These are phyloP conservation scores for Penicillium simplicissimum DNA, from an alignment of 495 filamentous ascomycete species.

Conservation along the genomic window DNA sequence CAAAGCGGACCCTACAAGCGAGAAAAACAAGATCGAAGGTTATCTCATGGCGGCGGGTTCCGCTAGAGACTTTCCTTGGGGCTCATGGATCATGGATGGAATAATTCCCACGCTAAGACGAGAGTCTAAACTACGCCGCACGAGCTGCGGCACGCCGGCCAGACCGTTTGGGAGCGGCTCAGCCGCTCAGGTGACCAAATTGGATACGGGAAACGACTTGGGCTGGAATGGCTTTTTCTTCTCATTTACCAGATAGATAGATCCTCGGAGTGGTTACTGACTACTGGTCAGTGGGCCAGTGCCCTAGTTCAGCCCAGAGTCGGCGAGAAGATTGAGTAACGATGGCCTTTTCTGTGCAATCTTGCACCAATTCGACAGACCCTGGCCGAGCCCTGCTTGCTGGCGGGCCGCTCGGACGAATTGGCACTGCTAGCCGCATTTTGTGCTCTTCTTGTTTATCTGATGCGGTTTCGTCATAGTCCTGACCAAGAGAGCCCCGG, in stretches of 20 bases:
- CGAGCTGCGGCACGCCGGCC: conserved; percentile 18
- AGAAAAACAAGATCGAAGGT: not conserved
- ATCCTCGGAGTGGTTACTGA: no score
- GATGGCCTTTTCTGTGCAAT: not conserved
- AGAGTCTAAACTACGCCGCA: conserved; percentile 7
- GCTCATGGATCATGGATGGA: not conserved
- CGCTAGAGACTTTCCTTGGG: not conserved
- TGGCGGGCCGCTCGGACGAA: not conserved
- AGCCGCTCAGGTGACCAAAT: conserved; percentile 21
- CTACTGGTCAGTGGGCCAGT: not conserved
- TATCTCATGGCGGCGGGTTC: not conserved
- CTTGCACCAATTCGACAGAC: not conserved
- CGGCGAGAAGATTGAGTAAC: not conserved
- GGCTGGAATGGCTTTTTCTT: conserved; percentile 1
- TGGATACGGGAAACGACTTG: conserved; percentile 1
- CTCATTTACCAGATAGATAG: not conserved
- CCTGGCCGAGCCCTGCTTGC: not conserved
- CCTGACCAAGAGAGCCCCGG: not conserved
- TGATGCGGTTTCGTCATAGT: not conserved
- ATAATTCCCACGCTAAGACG: not conserved
- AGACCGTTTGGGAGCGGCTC: conserved; percentile 20
- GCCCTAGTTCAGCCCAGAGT: not conserved
- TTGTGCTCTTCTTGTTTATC: not conserved
- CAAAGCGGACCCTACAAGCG: not conserved
- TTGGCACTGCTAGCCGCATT: not conserved